phyloP scores from a whole-genome alignment of 2,329 filamentous ascomycete genomes.

The Beauveria asiatica region DNA sequence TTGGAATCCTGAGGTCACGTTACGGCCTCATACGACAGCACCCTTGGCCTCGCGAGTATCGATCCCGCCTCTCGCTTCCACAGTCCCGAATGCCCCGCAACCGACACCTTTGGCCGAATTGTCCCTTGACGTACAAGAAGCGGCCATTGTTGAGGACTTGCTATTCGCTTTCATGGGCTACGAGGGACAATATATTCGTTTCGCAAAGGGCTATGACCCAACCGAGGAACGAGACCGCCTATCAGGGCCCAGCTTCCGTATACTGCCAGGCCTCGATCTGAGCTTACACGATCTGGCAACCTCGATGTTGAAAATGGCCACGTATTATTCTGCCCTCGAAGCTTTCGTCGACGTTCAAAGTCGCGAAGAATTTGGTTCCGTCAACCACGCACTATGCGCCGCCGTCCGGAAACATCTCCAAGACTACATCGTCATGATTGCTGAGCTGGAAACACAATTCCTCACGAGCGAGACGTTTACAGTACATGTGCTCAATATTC shows the following conservation, averaged over 20 bases:
- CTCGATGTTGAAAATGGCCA: slow-evolving; percentile 90
- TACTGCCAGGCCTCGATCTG: slow-evolving; percentile 78
- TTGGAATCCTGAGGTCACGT: slow-evolving; percentile 74
- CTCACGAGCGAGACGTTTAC: slow-evolving; percentile 85
- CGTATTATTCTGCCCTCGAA: slow-evolving; percentile 84
- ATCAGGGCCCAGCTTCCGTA: slow-evolving; percentile 70
- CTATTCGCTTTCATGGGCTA: slow-evolving; percentile 97
- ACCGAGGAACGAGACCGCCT: slow-evolving; percentile 78
- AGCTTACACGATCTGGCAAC: slow-evolving; percentile 79
- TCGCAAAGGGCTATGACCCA: slow-evolving; percentile 73
- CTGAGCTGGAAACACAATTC: slow-evolving; percentile 88
- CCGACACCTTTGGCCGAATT: slow-evolving; percentile 63
- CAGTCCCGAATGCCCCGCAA: slow-evolving; percentile 65
- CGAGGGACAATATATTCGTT: slow-evolving; percentile 95
- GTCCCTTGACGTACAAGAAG: slow-evolving; percentile 74
- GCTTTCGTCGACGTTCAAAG: slow-evolving; percentile 93
- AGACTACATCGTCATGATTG: slow-evolving; percentile 87
- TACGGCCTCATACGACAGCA: slow-evolving; percentile 58
- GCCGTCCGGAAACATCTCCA: slow-evolving; percentile 85
- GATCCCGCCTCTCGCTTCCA: slow-evolving; percentile 62
- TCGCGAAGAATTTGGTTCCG: slow-evolving; percentile 82
- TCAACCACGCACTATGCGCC: slow-evolving; percentile 95
- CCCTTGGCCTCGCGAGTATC: slow-evolving; percentile 62
- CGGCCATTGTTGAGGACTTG: slow-evolving; percentile 79
- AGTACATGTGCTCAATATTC: slow-evolving; percentile 84